A percentile compares a stretch with the other conserved stretches of the same genome.
These are phyloP conservation scores for Debaryomyces nepalensis DNA, from an alignment of 1,139 yeast genomes.

Conservation along the genomic window DNA sequence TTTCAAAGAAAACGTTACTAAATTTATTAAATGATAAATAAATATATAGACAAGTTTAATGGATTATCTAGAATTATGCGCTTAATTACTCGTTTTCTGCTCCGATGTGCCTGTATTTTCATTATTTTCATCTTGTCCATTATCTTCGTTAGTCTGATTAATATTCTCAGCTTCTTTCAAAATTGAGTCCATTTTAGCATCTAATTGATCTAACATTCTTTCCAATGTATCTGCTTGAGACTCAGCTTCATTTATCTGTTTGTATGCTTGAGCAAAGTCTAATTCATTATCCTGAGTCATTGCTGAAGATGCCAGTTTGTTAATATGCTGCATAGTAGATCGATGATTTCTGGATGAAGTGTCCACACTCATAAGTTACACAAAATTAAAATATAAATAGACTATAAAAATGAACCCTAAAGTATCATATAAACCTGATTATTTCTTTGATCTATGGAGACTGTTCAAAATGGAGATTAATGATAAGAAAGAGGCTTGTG, in stretches of 20 bases:
- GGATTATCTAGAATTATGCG: conserved; percentile 5
- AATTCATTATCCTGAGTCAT: conserved; percentile 27
- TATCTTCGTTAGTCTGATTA: conserved; percentile 11
- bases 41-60: conserved; percentile 5
- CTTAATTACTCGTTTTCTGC: too few species aligned
- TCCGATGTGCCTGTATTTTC: conserved; percentile 3
- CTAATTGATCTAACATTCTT: conserved; percentile 48
- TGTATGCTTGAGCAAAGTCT: conserved; percentile 43
- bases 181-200: conserved; percentile 49
- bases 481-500: conserved; percentile 85
- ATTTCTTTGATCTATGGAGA: conserved; percentile 26
- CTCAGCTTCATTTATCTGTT: conserved; percentile 49
- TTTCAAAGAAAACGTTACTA: conserved; percentile 31
- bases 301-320: background rate
- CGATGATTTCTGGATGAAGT: background rate
- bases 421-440: conserved; percentile 1
- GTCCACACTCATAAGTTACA: conserved; percentile 1
- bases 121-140: conserved; percentile 4
- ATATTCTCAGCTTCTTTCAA: conserved; percentile 44
- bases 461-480: conserved; percentile 74
- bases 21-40: conserved; percentile 21
- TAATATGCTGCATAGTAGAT: background rate
- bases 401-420: too few species aligned
- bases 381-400: too few species aligned
- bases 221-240: conserved; percentile 47